Base-by-base conservation (phyloP, 1,284 basidiomycete species). In the Bjerkandera adusta region DNA sequence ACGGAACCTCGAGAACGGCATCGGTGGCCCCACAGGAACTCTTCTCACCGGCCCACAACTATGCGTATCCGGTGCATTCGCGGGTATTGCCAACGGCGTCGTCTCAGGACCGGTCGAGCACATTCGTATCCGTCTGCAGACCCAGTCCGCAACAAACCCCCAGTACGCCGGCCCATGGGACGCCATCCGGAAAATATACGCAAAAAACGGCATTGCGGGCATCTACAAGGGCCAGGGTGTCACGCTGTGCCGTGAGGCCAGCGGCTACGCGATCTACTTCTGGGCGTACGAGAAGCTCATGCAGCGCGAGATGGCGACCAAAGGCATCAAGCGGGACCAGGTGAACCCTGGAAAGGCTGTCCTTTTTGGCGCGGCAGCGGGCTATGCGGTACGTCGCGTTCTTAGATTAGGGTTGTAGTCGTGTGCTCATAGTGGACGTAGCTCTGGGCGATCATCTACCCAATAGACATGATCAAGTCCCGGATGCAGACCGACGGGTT, bases 31-130 rank as follows among this genome's bases (percentile, higher is more conserved):
- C 25, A 75, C 72, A 22, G 84, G 86, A 1, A 73, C 71, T 48
- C 66, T 68, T 5, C 74, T 94, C 12, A 74, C 70, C 35, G 71
- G 73, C 30, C 66, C 64, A 8, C 93, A 97, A 66, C 74, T 96
- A 15, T 82, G 92, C 56, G 59, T 75, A 1, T 78, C 92, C 4
- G 95, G 95, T 53, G 82, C 92, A 2, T 69, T 81, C 24, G 95
- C 94, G 20, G 95, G 96, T 27, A 66, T 97, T 18, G 88, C 92
- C 12, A 99, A 98, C 64, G 87, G 89, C 35, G 76, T 95, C 46
- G 91, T 97, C 15, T 95, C 94, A 0, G 92, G 93, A 1, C 96
- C 96, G 2, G 93, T 99, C 11, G 96, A 99, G 67, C 94, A 98
- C 63, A 93, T 98, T 59, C 89, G 96, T 74, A 98, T 98, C 59